phyloP scores from a whole-genome alignment of 2,329 filamentous ascomycete species.

The Arthroderma uncinatum region DNA sequence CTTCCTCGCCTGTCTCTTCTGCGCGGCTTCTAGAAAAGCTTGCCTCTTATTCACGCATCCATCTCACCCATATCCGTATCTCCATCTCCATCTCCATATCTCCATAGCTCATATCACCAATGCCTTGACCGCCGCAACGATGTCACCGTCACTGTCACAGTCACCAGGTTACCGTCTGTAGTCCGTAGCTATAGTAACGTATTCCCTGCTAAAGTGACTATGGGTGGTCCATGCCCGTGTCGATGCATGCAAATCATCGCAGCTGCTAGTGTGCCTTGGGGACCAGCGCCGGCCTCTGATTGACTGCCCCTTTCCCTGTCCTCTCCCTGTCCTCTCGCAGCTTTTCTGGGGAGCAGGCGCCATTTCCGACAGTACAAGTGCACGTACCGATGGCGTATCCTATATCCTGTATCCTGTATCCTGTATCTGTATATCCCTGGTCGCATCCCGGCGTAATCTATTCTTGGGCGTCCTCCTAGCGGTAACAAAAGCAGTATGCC shows the following conservation, averaged over 20 bases:
- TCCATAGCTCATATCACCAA: no score
- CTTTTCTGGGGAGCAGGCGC: constrained; percentile 1
- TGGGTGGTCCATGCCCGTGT: not conserved
- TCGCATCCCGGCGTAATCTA: not conserved
- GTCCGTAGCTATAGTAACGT: not conserved
- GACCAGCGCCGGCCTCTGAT: not conserved
- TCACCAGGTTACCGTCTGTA: not conserved
- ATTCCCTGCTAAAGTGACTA: not conserved
- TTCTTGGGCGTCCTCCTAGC: not conserved
- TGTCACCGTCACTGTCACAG: not conserved
- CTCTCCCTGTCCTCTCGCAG: not conserved
- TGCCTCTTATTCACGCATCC: not conserved
- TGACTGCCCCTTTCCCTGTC: not conserved
- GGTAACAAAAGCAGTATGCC: not conserved
- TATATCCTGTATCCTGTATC: no score
- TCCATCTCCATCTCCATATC: no score
- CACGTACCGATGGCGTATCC: not conserved
- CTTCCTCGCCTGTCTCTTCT: not conserved
- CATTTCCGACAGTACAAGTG: not conserved
- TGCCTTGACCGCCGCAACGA: no score
- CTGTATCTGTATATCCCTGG: not conserved
- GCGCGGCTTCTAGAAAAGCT: constrained; percentile 4
- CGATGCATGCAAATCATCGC: constrained; percentile 3
- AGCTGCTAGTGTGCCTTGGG: not conserved
- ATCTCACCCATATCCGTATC: no score